Evolutionary conservation across 2,329 filamentous ascomycete species (phyloP).

Genomic region (Hypoxylon sp.): DNA sequence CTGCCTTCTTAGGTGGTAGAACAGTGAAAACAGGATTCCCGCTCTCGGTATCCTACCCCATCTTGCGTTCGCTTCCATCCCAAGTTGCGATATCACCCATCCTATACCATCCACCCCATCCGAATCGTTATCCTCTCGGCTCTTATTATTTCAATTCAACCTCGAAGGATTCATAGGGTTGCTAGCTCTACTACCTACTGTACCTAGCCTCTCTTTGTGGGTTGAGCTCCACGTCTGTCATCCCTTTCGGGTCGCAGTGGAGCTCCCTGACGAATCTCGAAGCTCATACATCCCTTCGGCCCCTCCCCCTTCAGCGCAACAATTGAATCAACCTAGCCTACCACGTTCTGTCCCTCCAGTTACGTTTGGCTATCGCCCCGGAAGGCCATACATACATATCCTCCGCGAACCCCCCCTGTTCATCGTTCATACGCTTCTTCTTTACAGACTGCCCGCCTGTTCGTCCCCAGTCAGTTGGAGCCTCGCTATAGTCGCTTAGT

Average conservation of each 20-base stretch:
- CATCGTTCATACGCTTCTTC: constrained; percentile 17
- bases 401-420: constrained; percentile 21
- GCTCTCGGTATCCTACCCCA: constrained; percentile 29
- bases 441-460: constrained; percentile 25
- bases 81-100: constrained; percentile 29
- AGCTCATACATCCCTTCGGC: constrained; percentile 46
- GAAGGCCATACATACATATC: constrained; percentile 36
- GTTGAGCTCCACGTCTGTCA: constrained; percentile 37
- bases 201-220: constrained; percentile 35
- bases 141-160: constrained; percentile 31
- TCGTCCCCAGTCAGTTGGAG: constrained; percentile 23
- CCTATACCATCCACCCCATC: constrained; percentile 15
- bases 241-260: constrained; percentile 47
- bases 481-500: constrained; percentile 26
- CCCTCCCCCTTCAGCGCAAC: constrained; percentile 46
- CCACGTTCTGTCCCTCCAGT: constrained; percentile 43
- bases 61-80: constrained; percentile 17
- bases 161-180: constrained; percentile 41
- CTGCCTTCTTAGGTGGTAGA: constrained; percentile 34
- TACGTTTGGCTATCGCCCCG: constrained; percentile 32
- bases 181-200: constrained; percentile 36
- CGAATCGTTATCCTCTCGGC: constrained; percentile 18
- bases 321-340: constrained; percentile 41
- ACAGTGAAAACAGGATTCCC: constrained; percentile 36
- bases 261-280: constrained; percentile 44